These are phyloP conservation scores for Cryptosporidium canis DNA, from an alignment of 169 alveolate genomes.

Conservation along the genomic window DNA sequence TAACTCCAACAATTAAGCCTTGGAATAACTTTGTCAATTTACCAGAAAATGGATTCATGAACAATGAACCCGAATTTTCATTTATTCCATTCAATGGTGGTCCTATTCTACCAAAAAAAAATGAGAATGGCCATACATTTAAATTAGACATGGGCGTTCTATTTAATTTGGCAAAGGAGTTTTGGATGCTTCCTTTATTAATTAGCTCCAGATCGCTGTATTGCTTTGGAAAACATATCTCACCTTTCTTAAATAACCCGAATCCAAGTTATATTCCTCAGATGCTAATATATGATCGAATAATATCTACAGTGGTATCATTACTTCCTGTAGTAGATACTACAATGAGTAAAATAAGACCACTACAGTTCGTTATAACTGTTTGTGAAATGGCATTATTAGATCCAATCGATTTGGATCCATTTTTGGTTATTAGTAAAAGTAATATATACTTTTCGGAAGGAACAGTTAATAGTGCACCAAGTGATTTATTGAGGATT, in stretches of 20 bases:
- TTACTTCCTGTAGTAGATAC: slow-evolving; percentile 41
- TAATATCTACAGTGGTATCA: slow-evolving; percentile 58
- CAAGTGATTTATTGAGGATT: slow-evolving; percentile 5
- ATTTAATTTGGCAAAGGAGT: slow-evolving; percentile 32
- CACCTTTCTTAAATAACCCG: slow-evolving; percentile 22
- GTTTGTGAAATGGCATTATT: slow-evolving; percentile 68
- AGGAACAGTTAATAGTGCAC: neutral
- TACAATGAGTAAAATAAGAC: slow-evolving; percentile 21
- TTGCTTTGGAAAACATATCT: slow-evolving; percentile 27
- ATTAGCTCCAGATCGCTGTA: neutral
- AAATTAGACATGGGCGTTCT: slow-evolving; percentile 1
- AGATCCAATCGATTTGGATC: slow-evolving; percentile 53
- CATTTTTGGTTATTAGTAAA: slow-evolving; percentile 21
- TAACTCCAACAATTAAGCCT: slow-evolving; percentile 22
- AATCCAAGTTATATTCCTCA: slow-evolving; percentile 29
- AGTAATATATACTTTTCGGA: neutral
- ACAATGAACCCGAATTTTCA: slow-evolving; percentile 34
- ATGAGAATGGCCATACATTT: neutral
- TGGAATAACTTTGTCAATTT: slow-evolving; percentile 16
- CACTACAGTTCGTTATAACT: slow-evolving; percentile 28
- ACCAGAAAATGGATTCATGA: neutral
- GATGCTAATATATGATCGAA: slow-evolving; percentile 39
- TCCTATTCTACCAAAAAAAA: neutral
- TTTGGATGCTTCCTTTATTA: slow-evolving; percentile 51
- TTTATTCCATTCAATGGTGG: slow-evolving; percentile 33